These are phyloP conservation scores for Solanum pennellii DNA, from an alignment of 257 asterid genomes.

Conservation along the genomic window DNA sequence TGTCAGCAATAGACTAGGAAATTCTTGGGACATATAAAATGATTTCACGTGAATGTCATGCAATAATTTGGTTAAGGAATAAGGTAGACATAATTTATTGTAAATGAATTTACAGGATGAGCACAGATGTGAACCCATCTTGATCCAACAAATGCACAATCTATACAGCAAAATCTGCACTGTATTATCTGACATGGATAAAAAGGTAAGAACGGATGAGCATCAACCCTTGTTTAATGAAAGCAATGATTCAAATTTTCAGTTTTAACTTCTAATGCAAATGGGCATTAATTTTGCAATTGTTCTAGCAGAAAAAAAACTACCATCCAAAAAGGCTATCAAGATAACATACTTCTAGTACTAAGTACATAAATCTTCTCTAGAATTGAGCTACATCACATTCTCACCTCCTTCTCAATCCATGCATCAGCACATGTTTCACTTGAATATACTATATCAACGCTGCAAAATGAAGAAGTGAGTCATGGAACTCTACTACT, in stretches of 20 bases:
- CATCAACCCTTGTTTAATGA: background rate
- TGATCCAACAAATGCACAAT: background rate
- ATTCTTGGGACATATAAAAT: background rate
- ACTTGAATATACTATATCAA: slow-evolving; percentile 65
- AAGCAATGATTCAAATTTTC: background rate
- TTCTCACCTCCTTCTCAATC: slow-evolving; percentile 96
- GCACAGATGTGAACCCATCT: background rate
- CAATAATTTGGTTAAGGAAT: background rate
- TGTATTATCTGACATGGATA: background rate
- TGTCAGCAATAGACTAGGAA: background rate
- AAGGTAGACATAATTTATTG: background rate
- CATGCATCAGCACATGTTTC: slow-evolving; percentile 97
- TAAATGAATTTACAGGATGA: background rate
- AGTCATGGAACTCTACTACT: background rate
- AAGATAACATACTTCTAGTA: background rate
- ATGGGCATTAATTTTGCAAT: background rate
- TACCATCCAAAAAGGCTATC: background rate
- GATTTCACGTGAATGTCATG: background rate
- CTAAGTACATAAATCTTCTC: background rate
- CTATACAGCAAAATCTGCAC: background rate
- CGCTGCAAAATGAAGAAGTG: slow-evolving; percentile 35
- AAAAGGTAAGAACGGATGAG: background rate
- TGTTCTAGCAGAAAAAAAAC: background rate
- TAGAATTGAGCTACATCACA: background rate
- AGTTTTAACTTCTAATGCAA: background rate